Conservation (phyloP, 495 filamentous ascomycete genomes). For the Mytilinidion resinicola region DNA sequence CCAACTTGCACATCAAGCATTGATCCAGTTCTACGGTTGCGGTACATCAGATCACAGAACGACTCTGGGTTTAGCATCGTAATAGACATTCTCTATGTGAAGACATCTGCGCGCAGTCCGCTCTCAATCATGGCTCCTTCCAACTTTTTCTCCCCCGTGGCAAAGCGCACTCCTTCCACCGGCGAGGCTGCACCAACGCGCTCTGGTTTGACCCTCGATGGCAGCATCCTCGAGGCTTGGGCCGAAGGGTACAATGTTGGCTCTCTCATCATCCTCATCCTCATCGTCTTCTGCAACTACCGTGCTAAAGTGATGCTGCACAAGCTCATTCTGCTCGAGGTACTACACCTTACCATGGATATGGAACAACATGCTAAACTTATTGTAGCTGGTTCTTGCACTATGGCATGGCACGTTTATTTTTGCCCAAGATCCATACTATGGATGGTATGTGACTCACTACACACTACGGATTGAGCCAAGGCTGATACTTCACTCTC, state of each 20-base stretch:
- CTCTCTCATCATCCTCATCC: slow-evolving; percentile 17
- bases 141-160: not conserved
- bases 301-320: slow-evolving; percentile 18
- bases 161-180: slow-evolving; percentile 8
- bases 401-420: slow-evolving; percentile 25
- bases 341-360: not conserved
- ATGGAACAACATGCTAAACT: not conserved
- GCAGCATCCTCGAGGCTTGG: slow-evolving; percentile 23
- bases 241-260: slow-evolving; percentile 24
- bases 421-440: slow-evolving; percentile 13
- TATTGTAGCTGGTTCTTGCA: slow-evolving; percentile 14
- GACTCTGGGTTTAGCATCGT: too few relatives aligned
- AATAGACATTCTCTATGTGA: too few relatives aligned
- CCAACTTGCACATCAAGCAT: too few relatives aligned
- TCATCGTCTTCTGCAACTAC: slow-evolving; percentile 24
- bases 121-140: slow-evolving; percentile 9
- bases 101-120: too few relatives aligned
- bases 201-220: slow-evolving; percentile 8
- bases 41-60: too few relatives aligned
- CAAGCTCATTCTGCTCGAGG: slow-evolving; percentile 26
- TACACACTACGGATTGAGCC: too few relatives aligned
- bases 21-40: too few relatives aligned
- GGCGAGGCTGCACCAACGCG: not conserved
- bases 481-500: too few relatives aligned
- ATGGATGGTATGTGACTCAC: slow-evolving; percentile 14